phyloP scores from a whole-genome alignment of 148 eudicot genomes.

The Selenicereus undatus region DNA sequence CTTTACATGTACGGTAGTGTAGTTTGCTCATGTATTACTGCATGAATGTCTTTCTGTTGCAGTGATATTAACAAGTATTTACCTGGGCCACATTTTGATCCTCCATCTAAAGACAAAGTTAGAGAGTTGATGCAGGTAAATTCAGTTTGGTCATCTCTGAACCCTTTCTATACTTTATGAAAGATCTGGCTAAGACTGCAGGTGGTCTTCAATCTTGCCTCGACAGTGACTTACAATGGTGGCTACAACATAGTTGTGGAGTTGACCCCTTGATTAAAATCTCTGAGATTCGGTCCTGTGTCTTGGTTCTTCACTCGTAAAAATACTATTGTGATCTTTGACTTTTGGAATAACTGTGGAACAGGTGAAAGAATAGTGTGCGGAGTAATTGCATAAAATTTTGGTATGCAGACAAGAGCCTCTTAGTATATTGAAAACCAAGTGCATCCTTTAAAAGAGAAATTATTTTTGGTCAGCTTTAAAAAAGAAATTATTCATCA shows the following conservation, averaged over 20 bases:
- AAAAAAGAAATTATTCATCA: too few species aligned
- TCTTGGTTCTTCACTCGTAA: too few species aligned
- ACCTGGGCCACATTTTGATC: slow-evolving; percentile 94
- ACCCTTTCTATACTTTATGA: background rate
- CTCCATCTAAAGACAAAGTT: slow-evolving; percentile 70
- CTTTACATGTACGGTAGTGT: background rate
- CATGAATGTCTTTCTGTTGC: slow-evolving; percentile 15
- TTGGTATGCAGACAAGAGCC: background rate
- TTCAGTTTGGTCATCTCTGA: slow-evolving; percentile 5
- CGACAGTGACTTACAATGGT: background rate
- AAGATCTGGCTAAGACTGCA: background rate
- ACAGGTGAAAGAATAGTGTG: background rate
- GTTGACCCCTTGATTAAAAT: background rate
- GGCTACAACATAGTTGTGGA: background rate
- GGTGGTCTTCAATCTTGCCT: background rate
- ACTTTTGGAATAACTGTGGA: background rate
- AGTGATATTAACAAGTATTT: slow-evolving; percentile 84
- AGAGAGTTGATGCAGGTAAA: slow-evolving; percentile 65
- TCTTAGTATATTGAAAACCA: background rate
- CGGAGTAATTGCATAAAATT: background rate
- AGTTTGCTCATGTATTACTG: background rate
- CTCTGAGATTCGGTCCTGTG: background rate
- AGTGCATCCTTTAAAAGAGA: background rate
- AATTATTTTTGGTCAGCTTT: too few species aligned
- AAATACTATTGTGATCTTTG: background rate